Base-by-base conservation (phyloP, 2,329 filamentous ascomycete genomes). In the Piedraia hortae region DNA sequence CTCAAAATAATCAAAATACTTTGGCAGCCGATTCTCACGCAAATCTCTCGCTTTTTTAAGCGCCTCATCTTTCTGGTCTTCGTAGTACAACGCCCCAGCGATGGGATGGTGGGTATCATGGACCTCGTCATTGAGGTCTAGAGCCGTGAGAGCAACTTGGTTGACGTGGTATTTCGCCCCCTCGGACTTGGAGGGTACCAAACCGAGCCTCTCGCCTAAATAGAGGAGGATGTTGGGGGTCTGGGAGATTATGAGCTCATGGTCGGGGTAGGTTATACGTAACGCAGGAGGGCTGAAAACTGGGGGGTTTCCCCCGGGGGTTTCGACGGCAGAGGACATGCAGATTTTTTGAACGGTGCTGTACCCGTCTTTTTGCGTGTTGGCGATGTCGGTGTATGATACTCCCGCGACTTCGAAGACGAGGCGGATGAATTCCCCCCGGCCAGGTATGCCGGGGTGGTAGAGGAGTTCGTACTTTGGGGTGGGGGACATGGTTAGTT, bases 31-130 rank as follows among this genome's bases (percentile, higher is more conserved):
- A 19, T 50, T 54, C 24, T 54, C 45, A 5, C 64, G 47, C 26
- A 65, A 75, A 24, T 64, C 53, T 18, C 47, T 47, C 5, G 59
- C 53, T 28, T 53, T 58, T 26, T 50, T 52, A 36, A 63, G 45
- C 9, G 63, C 53, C 39, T 74, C 72, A 1, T 53, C 47, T 40
- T 68, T 74, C 44, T 82, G 73, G 12, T 78, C 68, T 36, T 77
- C 69, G 34, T 78, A 82, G 40, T 66, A 70, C 4, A 57, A 38
- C 1, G 19, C 21, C 14, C 30, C 28, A 10, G 30, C 33, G 14
- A 36, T 26, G 11, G 73, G 73, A 36, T 82, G 73, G 39, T 82
- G 73, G 12, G 61, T 64, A 34, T 80, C 69, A 38, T 80, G 73
- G 1, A 62, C 42, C 45, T 80, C 73, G 31, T 68, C 64, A 35